Percentiles rank a stretch among this genome's conserved stretches.
phyloP scores from a whole-genome alignment of 179 eudicot genomes.

The Patellifolia procumbens region DNA sequence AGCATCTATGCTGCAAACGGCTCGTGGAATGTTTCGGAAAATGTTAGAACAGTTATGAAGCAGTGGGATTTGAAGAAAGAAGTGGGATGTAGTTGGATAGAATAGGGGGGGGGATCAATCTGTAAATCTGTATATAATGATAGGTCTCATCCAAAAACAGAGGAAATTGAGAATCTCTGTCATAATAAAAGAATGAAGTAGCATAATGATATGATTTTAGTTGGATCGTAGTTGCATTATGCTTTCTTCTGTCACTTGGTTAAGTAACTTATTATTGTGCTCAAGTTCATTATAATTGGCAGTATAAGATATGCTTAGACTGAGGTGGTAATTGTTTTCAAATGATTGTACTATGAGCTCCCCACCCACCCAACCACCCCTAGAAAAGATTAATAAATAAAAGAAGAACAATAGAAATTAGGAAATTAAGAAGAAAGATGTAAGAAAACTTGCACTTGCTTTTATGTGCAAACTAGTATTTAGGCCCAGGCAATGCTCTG shows the following conservation, averaged over 20 bases:
- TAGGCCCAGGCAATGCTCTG: neutral
- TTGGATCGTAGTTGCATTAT: neutral
- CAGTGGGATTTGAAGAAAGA: conserved; percentile 45
- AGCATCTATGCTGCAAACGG: conserved; percentile 60
- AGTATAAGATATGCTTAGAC: neutral
- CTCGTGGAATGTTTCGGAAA: conserved; percentile 52
- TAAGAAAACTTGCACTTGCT: neutral
- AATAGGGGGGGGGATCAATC: conserved; percentile 40
- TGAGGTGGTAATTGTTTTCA: neutral
- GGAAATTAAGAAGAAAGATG: neutral
- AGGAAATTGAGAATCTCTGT: conserved; percentile 45
- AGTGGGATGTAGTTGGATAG: conserved; percentile 63
- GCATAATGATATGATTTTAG: conserved; percentile 26
- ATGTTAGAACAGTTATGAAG: conserved; percentile 39
- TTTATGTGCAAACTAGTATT: no score
- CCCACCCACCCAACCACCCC: no score
- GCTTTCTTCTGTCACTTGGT: neutral
- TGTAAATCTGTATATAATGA: conserved; percentile 46
- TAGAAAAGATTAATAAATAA: neutral
- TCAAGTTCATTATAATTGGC: no score
- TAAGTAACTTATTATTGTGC: neutral
- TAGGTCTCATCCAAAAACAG: conserved; percentile 40
- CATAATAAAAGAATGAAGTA: conserved; percentile 34
- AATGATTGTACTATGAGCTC: neutral
- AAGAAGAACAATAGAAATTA: no score